Conservation (phyloP, 192 early-diverging fungal genomes). For the Chytriomyces sp. region DNA sequence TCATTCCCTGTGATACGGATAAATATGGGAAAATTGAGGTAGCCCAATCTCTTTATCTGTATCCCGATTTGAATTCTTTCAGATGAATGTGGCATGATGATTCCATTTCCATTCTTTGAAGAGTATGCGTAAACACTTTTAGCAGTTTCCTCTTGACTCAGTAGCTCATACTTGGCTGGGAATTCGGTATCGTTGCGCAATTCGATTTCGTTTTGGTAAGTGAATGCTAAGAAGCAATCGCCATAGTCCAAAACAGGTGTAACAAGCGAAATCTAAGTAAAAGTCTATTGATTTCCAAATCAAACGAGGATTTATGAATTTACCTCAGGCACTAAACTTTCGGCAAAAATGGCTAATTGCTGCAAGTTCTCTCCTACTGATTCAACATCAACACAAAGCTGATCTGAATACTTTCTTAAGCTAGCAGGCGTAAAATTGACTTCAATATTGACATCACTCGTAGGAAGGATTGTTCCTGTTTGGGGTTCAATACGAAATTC, state of each 20-base stretch:
- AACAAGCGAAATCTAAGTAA: constrained; percentile 39
- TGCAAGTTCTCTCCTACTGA: constrained; percentile 46
- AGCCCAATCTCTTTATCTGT: constrained; percentile 54
- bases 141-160: constrained; percentile 50
- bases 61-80: constrained; percentile 40
- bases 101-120: constrained; percentile 42
- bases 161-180: constrained; percentile 50
- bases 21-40: constrained; percentile 53
- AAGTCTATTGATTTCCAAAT: neutral
- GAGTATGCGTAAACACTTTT: constrained; percentile 48
- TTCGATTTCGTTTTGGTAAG: constrained; percentile 42
- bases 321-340: constrained; percentile 60
- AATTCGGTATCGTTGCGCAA: constrained; percentile 50
- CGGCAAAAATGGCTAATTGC: constrained; percentile 43
- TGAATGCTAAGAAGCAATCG: constrained; percentile 55
- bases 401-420: constrained; percentile 38
- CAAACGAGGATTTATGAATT: neutral
- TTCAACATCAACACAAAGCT: constrained; percentile 50
- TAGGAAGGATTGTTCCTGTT: constrained; percentile 39
- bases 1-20: constrained; percentile 51
- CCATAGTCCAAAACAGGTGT: constrained; percentile 44
- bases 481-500: constrained; percentile 48
- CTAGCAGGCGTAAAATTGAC: constrained; percentile 48
- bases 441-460: constrained; percentile 18
- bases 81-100: constrained; percentile 49